Conservation (phyloP, 192 early-diverging fungal genomes). For the Entrophospora sp. region DNA sequence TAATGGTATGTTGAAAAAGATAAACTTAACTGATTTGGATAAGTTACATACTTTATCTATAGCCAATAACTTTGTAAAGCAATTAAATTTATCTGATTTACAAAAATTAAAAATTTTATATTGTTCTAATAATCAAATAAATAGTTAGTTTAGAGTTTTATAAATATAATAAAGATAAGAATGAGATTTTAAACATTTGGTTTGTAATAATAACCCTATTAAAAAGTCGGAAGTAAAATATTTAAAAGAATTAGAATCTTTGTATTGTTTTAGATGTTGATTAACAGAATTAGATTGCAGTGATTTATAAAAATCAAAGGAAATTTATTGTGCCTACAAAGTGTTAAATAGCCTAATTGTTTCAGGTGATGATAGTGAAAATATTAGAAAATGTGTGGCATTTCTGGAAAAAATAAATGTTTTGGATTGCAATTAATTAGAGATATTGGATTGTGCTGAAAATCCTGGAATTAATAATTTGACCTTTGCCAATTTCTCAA, state of each 20-base stretch:
- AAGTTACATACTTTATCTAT: neutral
- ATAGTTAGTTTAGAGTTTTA: neutral
- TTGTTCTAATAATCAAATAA: neutral
- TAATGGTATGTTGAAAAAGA: neutral
- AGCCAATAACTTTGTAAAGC: neutral
- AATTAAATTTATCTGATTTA: neutral
- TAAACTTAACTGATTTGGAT: neutral
- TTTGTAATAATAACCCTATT: neutral
- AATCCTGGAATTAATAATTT: neutral
- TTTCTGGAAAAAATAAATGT: neutral
- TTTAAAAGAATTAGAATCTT: neutral
- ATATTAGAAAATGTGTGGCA: neutral
- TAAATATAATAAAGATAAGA: neutral
- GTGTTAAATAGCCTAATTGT: too few species aligned
- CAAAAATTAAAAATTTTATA: neutral
- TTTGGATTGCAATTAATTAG: neutral
- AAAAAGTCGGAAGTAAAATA: neutral
- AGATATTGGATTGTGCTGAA: neutral
- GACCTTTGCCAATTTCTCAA: neutral
- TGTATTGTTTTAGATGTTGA: neutral
- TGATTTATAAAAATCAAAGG: neutral
- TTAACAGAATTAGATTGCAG: neutral
- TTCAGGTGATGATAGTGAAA: too few species aligned
- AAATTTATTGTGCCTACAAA: neutral
- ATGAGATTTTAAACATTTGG: neutral